Base-by-base conservation (phyloP, 257 asterid species). In the Agastache rugosa region DNA sequence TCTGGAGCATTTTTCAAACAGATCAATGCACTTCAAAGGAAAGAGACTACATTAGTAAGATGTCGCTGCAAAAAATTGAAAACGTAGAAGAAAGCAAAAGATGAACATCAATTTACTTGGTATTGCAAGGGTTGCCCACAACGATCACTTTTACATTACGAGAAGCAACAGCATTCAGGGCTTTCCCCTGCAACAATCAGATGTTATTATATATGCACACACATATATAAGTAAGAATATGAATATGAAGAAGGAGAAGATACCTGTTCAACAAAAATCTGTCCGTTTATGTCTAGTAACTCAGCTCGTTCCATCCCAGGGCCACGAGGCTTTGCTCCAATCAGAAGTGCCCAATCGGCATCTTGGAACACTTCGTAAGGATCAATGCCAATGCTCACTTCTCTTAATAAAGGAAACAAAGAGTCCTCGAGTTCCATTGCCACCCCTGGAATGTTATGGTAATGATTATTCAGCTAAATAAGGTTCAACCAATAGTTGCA, bases 351-450 rank as follows among this genome's bases (percentile, higher is more conserved):
- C 99, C 99, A 95, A 68, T 92, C 97, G 2, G 86, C 99, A 78
- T 95, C 99, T 76, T 83, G 92, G 86, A 95, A 95, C 53, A 95
- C 93, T 35, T 92, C 99, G 47, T 92, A 92, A 27, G 99, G 92
- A 83, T 95, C 98, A 9, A 88, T 87, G 34, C 99, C 92, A 6
- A 95, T 91, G 60, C 90, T 92, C 76, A 95, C 99, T 84, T 95
- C 99, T 81, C 99, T 91, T 81, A 95, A 69, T 67, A 95, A 73
- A 67, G 99, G 99, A 82, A 81, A 95, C 80, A 95, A 72, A 29
- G 98, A 92, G 84, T 95, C 99, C 82, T 95, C 99, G 11, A 95
- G 96, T 75, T 95, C 99, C 99, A 95, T 95, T 22, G 99, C 99
- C 65, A 95, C 99, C 55, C 98, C 99, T 92, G 87, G 64, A 67